Base-by-base conservation (phyloP, 768 basidiomycete species). In the Lepiota venenata region DNA sequence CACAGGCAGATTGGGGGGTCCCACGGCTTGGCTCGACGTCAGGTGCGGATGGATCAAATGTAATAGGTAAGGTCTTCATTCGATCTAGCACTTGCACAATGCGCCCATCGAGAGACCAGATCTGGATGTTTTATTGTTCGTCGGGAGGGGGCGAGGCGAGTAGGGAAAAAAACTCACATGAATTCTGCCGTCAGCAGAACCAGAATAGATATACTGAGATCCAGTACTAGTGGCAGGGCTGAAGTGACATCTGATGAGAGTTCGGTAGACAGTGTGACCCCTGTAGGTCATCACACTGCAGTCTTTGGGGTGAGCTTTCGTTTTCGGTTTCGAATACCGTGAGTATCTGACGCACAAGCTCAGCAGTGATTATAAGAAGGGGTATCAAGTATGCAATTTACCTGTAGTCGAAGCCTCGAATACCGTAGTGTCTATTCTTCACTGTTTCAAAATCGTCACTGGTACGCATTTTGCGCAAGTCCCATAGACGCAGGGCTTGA, bases 211-310 rank as follows among this genome's bases (percentile, higher is more conserved):
- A 71, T 98, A 99, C 61, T 89, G 90, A 55, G 83, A 79, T 8
- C 94, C 93, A 6, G 97, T 99, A 4, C 93, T 93, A 67, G 93
- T 89, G 4, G 77, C 76, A 18, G 97, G 97, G 61, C 93, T 95
- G 72, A 98, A 99, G 71, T 98, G 88, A 66, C 95, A 98, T 52
- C 97, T 81, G 61, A 99, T 97, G 52, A 99, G 81, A 0, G 97
- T 99, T 40, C 88, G 81, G 40, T 96, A 71, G 20, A 98, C 93
- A 10, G 83, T 75, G 65, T 98, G 97, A 1, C 97, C 97, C 40
- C 91, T 80, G 67, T 92, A 99, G 1, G 91, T 88, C 95, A 96
- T 96, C 32, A 98, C 87, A 61, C 91, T 94, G 65, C 93, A 93
- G 63, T 98, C 94, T 54, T 79, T 73, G 5, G 93, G 96, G 69